Percentiles rank a stretch among this genome's conserved stretches.
phyloP scores from a whole-genome alignment of 192 early-diverging fungal species.

The Mortierella antarctica region DNA sequence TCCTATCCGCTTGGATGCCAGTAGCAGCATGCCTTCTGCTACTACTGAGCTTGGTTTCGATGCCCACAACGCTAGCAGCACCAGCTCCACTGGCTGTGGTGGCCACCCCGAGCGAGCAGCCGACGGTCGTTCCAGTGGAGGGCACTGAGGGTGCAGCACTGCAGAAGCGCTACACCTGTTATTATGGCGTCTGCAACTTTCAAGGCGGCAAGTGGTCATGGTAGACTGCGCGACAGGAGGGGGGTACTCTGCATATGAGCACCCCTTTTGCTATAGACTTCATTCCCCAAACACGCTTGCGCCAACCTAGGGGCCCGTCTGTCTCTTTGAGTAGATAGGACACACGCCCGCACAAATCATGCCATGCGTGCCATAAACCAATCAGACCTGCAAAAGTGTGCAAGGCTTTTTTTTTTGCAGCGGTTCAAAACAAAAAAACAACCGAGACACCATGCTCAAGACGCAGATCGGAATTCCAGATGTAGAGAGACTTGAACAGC shows the following conservation, averaged over 20 bases:
- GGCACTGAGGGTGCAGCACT: not conserved
- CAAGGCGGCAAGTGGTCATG: constrained; percentile 6
- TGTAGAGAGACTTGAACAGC: too few relatives aligned
- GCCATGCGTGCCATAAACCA: too few relatives aligned
- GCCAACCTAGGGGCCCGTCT: too few relatives aligned
- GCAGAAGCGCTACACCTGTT: constrained; percentile 13
- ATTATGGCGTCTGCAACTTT: constrained; percentile 12
- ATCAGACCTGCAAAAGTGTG: too few relatives aligned
- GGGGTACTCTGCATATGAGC: not conserved
- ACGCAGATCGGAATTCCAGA: too few relatives aligned
- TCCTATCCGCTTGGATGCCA: too few relatives aligned
- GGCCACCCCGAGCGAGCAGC: not conserved
- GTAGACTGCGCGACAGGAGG: not conserved
- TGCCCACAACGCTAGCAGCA: not conserved
- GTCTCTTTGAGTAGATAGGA: too few relatives aligned
- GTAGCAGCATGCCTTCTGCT: not conserved
- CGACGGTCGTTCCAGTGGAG: too few relatives aligned
- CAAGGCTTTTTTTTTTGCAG: too few relatives aligned
- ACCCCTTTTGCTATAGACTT: not conserved
- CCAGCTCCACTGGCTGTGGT: not conserved
- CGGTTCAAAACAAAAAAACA: too few relatives aligned
- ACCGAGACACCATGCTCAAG: too few relatives aligned
- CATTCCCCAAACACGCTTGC: not conserved
- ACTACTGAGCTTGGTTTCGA: not conserved
- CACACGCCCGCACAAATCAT: too few relatives aligned